Evolutionary conservation across 805 yeast species (phyloP).

Genomic region (Dipodascus geniculatus): DNA sequence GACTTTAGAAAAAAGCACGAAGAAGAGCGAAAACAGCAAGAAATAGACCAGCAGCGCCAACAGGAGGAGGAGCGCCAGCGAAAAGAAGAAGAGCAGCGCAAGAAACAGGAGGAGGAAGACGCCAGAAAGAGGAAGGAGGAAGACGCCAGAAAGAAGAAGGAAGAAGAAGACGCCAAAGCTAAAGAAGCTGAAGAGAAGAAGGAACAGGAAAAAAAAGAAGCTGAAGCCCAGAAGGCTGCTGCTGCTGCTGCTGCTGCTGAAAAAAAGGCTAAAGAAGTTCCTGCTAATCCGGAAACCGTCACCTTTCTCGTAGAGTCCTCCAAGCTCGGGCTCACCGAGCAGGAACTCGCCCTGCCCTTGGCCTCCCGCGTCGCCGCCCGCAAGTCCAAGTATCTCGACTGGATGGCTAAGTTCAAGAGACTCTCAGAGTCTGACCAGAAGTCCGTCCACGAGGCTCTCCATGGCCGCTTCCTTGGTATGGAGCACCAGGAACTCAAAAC

Average conservation of each 20-base stretch:
- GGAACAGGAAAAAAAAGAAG: background rate
- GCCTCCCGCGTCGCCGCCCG: background rate
- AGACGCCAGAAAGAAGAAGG: background rate
- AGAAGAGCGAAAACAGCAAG: background rate
- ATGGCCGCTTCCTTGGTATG: background rate
- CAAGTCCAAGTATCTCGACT: background rate
- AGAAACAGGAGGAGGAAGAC: conserved; percentile 27
- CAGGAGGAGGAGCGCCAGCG: background rate
- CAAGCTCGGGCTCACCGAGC: too few species aligned
- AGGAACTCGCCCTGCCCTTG: background rate
- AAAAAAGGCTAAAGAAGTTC: background rate
- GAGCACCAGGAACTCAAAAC: background rate
- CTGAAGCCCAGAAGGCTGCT: conserved; percentile 2
- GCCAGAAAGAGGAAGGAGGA: conserved; percentile 32
- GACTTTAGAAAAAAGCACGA: background rate
- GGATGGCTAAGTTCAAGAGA: background rate
- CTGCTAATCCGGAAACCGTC: background rate
- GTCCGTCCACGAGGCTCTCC: background rate
- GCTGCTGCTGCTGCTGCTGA: background rate
- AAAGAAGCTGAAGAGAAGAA: background rate
- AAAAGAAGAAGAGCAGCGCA: conserved; percentile 7
- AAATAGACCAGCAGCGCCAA: background rate
- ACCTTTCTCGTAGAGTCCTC: too few species aligned
- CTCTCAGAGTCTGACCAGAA: background rate
- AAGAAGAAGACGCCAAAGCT: background rate